Conservation (phyloP, 495 filamentous ascomycete genomes). For the Pyronema omphalodes region DNA sequence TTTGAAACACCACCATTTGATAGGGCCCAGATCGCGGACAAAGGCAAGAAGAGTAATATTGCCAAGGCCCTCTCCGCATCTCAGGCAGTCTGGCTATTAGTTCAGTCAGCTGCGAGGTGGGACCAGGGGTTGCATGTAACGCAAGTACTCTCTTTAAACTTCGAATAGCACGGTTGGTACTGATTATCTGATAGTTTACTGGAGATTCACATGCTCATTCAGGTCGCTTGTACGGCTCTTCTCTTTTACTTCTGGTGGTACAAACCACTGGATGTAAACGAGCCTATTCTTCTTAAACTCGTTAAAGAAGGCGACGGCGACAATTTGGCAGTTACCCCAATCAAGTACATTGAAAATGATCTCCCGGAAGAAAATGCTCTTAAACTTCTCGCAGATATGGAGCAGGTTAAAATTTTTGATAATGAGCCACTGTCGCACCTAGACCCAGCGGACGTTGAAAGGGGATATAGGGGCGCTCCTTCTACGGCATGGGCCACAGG, state of each 20-base stretch:
- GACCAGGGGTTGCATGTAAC: background rate
- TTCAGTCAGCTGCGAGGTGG: background rate
- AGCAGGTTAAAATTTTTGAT: background rate
- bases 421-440: too few relatives aligned
- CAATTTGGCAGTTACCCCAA: background rate
- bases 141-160: background rate
- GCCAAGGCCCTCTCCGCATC: conserved; percentile 1
- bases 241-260: conserved; percentile 9
- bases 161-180: background rate
- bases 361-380: background rate
- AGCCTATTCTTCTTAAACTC: conserved; percentile 1
- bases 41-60: conserved; percentile 4
- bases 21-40: background rate
- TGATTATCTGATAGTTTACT: background rate
- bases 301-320: background rate
- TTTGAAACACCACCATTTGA: background rate
- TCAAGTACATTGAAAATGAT: background rate
- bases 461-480: background rate
- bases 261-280: conserved; percentile 13
- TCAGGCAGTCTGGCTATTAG: conserved; percentile 6
- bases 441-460: background rate
- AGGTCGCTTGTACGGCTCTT: conserved; percentile 6
- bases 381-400: background rate
- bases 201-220: conserved; percentile 12
- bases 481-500: background rate